Evolutionary conservation across 768 basidiomycete species (phyloP), one percentile per base, ranked within the genome.

Genomic region (Saitozyma podzolica): DNA sequence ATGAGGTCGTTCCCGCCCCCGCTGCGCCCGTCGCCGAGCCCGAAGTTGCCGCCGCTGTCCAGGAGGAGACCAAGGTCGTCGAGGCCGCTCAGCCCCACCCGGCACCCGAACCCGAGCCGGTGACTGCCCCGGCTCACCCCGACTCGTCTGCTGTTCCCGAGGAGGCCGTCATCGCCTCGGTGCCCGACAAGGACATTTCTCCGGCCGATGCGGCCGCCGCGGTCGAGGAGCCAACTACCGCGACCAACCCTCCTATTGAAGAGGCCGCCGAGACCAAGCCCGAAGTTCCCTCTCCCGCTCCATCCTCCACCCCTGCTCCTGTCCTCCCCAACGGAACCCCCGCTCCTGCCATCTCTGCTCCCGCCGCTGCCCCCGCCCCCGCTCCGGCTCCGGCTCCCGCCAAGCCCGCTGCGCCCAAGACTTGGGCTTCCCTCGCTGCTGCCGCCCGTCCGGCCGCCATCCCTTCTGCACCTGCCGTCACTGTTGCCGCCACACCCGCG

Each of bases 401-500:
- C 14, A 66, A 66, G 54, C 63, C 70, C 9, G 58, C 64, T 17
- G 68, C 63, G 37, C 70, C 69, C 49, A 65, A 55, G 55, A 57
- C 63, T 29, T 68, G 68, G 62, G 64, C 62, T 14, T 43, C 65
- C 20, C 58, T 67, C 43, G 65, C 63, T 51, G 56, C 68, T 37
- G 55, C 70, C 42, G 54, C 57, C 39, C 71, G 70, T 62, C 79
- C 72, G 43, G 72, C 79, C 58, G 72, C 80, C 19, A 67, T 75
- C 54, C 75, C 80, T 45, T 81, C 83, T 40, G 70, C 85, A 42
- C 69, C 78, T 16, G 72, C 82, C 8, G 73, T 79, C 9, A 81
- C 83, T 6, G 66, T 85, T 10, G 72, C 67, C 7, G 80, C 78
- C 37, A 54, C 85, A 0, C 85, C 88, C 14, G 88, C 92, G 42